phyloP scores from a whole-genome alignment of 1,139 yeast species.

The Zygosaccharomyces sapae region DNA sequence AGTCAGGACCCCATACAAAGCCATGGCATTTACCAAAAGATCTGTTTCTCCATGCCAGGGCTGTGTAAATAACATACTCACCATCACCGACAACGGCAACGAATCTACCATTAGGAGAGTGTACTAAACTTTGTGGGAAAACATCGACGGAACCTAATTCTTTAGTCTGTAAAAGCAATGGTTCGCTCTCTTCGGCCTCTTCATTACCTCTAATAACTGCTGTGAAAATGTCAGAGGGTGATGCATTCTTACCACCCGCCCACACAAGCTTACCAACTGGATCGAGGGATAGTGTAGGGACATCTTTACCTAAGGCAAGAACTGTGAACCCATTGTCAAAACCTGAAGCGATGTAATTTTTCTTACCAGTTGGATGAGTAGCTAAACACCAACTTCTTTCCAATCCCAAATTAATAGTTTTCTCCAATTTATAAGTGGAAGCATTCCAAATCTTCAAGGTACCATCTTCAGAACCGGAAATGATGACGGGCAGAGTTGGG shows the following conservation, averaged over 20 bases:
- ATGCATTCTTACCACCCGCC: slow-evolving; percentile 66
- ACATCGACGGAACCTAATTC: slow-evolving; percentile 91
- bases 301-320: slow-evolving; percentile 85
- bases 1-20: slow-evolving; percentile 93
- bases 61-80: slow-evolving; percentile 91
- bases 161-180: slow-evolving; percentile 68
- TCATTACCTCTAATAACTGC: slow-evolving; percentile 71
- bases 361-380: slow-evolving; percentile 54
- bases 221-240: slow-evolving; percentile 65
- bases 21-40: slow-evolving; percentile 87
- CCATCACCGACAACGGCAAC: slow-evolving; percentile 98
- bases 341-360: slow-evolving; percentile 80
- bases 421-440: slow-evolving; percentile 78
- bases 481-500: slow-evolving; percentile 85
- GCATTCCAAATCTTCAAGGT: slow-evolving; percentile 77
- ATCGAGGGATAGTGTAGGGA: slow-evolving; percentile 92
- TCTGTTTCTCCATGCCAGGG: slow-evolving; percentile 97
- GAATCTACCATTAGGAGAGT: slow-evolving; percentile 96
- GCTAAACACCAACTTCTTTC: slow-evolving; percentile 98
- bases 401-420: slow-evolving; percentile 81
- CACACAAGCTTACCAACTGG: slow-evolving; percentile 84
- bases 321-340: slow-evolving; percentile 92
- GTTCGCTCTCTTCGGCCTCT: slow-evolving; percentile 75
- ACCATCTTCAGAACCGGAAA: slow-evolving; percentile 82
- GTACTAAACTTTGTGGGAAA: slow-evolving; percentile 79